Conservation (phyloP, 2,329 filamentous ascomycete genomes). For the Fonsecaea multimorphosa region DNA sequence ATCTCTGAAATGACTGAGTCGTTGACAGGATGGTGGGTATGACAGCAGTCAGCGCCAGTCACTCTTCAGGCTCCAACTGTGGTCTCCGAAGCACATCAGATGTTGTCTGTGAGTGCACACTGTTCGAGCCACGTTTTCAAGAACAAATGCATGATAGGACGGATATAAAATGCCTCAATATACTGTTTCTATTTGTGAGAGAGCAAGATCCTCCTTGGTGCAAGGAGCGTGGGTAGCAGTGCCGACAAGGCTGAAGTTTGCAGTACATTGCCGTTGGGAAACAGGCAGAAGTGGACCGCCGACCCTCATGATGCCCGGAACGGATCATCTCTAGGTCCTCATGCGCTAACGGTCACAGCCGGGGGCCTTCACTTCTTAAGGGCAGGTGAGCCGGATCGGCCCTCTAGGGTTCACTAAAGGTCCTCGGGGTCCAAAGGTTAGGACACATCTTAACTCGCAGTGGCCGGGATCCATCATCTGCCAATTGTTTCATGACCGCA, state of each 20-base stretch:
- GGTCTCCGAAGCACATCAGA: neutral
- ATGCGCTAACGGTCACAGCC: neutral
- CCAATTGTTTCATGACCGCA: conserved; percentile 16
- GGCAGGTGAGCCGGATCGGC: conserved; percentile 12
- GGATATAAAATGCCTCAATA: neutral
- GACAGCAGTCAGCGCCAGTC: neutral
- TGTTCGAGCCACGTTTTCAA: neutral
- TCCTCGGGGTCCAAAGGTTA: neutral
- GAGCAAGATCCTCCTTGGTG: neutral
- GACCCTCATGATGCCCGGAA: neutral
- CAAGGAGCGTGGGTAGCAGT: neutral
- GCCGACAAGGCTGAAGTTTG: conserved; percentile 17
- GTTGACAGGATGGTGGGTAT: neutral
- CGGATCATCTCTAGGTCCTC: conserved; percentile 9
- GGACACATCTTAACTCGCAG: neutral
- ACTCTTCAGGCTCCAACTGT: neutral
- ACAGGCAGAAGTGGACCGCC: conserved; percentile 12
- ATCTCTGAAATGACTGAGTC: neutral
- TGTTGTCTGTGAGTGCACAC: neutral
- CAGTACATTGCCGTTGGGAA: conserved; percentile 1
- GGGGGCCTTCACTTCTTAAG: neutral
- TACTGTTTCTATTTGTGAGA: neutral
- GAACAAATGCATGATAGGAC: neutral
- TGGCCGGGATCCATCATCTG: conserved; percentile 9
- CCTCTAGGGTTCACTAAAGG: neutral